Base-by-base conservation (phyloP, 345 rosid species). In the Jatropha curcas region DNA sequence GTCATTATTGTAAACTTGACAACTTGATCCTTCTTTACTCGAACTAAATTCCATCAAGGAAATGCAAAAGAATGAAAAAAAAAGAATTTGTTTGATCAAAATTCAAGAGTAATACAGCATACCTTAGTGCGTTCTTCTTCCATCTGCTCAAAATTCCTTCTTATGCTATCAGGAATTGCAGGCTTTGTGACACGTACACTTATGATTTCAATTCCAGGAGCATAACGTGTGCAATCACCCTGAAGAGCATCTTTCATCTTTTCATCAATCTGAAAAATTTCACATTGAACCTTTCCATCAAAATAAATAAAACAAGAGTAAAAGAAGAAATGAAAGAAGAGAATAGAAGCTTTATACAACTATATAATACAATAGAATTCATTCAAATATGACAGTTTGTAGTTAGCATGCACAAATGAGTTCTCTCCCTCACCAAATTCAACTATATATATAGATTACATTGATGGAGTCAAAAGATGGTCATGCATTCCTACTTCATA, bases 241-340 rank as follows among this genome's bases (percentile, higher is more conserved):
- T 94, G 98, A 74, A 94, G 97, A 77, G 97, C 95, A 39, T 90
- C 98, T 84, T 90, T 89, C 97, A 92, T 94, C 80, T 90, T 91
- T 76, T 94, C 97, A 74, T 90, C 98, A 63, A 94, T 94, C 97
- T 94, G 82, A 73, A 67, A 35, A 78, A 67, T 56, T 46, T 50
- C 24, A 60, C 51, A 61, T 31, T 39, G 58, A 79, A 68, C 5
- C 27, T 74, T 53, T 51, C 27, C 27, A 24, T 68, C 65, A 61
- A 52, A 13, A 53, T 43, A 7, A 61, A 58, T 25, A 25, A 22
- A 71, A 27, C 31, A 68, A 75, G 35, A 63, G 2, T 9, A 17
- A 16, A n/a, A 7, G 60, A 33, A 39, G 45, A 68, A 31, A 12
- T 22, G 9, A 55, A 52, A 10, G 7, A 34, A 19, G 25, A 56